These are phyloP conservation scores for Termitomyces sp. DNA, from an alignment of 768 basidiomycete species.

Conservation along the genomic window DNA sequence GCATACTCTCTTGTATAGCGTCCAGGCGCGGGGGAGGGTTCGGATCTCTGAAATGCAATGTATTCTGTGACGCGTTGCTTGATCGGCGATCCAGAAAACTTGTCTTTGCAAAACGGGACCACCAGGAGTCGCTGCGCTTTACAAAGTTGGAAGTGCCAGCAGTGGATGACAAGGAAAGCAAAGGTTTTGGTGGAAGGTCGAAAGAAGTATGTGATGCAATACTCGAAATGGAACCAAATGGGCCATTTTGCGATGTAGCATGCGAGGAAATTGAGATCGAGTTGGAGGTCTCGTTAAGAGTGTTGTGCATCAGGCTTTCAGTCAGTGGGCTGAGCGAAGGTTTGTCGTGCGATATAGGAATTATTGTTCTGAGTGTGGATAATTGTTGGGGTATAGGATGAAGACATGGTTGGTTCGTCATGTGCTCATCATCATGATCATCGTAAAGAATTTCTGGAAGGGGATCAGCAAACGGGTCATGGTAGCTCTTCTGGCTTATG, in stretches of 20 bases:
- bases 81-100: slow-evolving; percentile 55
- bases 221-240: slow-evolving; percentile 15
- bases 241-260: slow-evolving; percentile 22
- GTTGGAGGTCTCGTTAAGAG: slow-evolving; percentile 20
- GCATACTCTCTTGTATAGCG: slow-evolving; percentile 49
- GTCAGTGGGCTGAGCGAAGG: slow-evolving; percentile 33
- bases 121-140: slow-evolving; percentile 71
- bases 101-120: slow-evolving; percentile 65
- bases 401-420: slow-evolving; percentile 6
- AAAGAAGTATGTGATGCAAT: slow-evolving; percentile 24
- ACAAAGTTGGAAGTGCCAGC: slow-evolving; percentile 40
- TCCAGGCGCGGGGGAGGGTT: slow-evolving; percentile 65
- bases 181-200: slow-evolving; percentile 19
- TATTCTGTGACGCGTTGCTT: slow-evolving; percentile 30
- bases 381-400: slow-evolving; percentile 15
- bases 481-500: slow-evolving; percentile 34
- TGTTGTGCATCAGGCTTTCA: slow-evolving; percentile 30
- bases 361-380: slow-evolving; percentile 22
- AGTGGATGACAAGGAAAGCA: slow-evolving; percentile 32
- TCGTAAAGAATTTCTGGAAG: slow-evolving; percentile 24
- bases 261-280: slow-evolving; percentile 23
- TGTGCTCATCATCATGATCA: slow-evolving; percentile 11
- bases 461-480: slow-evolving; percentile 44
- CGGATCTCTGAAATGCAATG: slow-evolving; percentile 71
- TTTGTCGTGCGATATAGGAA: slow-evolving; percentile 26